Base-by-base conservation (phyloP, 2,329 filamentous ascomycete genomes). In the Ascochyta koolunga region DNA sequence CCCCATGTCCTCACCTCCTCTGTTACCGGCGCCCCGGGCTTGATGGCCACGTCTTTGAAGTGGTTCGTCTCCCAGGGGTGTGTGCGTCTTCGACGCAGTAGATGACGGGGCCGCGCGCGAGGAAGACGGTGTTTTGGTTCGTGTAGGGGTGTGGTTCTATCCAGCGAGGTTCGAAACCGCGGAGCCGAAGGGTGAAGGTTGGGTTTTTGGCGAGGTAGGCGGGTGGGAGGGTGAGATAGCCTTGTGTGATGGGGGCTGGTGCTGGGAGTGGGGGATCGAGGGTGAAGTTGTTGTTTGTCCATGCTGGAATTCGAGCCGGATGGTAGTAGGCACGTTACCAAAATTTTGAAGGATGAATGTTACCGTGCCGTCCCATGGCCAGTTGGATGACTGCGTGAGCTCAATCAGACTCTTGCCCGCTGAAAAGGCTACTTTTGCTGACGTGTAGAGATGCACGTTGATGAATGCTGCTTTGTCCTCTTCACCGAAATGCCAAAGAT, bases 401-500 rank as follows among this genome's bases (percentile, higher is more conserved):
- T 64, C 61, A 11, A 84, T 64, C 0, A 67, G 49, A 4, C 71
- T 46, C 1, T 64, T 71, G 1, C 67, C 68, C 2, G 75, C 33
- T n/a, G 45, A 66, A 1, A 72, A 57, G 50, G 83, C 77, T 5
- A 83, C 62, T 44, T 70, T 77, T 1, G 81, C 81, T 2, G 79
- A 77, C 0, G 80, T 79, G 59, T 84, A 86, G n/a, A 87, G 67
- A 56, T 87, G 83, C 0, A 86, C 80, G 55, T 82, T 79, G 35
- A 86, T 63, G 25, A 76, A 77, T 0, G 67, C 72, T 2, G 25
- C 24, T 9, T 66, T 85, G 85, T 0, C 83, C 83, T 1, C 16
- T n/a, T 25, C 37, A 11, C 49, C 50, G 27, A 37, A 55, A 42
- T 55, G 46, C 56, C 56, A 58, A 9, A 58, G 42, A 35, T 55